Base-by-base conservation (phyloP, 768 basidiomycete species). In the Crepidotus variabilis region DNA sequence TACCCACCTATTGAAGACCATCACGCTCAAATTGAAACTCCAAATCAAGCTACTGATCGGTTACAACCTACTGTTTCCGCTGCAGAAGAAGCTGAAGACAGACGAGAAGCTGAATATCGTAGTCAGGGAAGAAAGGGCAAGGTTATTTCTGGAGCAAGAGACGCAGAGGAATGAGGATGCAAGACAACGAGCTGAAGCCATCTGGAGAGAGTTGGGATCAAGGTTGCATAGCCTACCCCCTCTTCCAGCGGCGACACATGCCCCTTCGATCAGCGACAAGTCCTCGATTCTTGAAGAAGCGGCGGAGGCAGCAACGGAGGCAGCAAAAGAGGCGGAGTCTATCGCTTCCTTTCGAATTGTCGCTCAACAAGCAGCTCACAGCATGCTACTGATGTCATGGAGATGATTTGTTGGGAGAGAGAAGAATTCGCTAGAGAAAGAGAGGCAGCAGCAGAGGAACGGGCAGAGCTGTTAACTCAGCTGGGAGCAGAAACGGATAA, bases 91-190 rank as follows among this genome's bases (percentile, higher is more conserved):
- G 81, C 80, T 0, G 90, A 92, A 63, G 78, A 82, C 22, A 74
- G 73, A 47, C 81, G 90, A 9, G 89, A 92, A 55, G 68, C 67
- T 7, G 82, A 85, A 28, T 91, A 89, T 70, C 78, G 81, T 16
- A 71, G 71, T 1, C 79, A 81, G 57, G 90, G 83, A 86, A 1
- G 57, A 60, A 18, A 47, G 60, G 49, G 33, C 88, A 18, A 79
- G 72, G 8, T 67, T 84, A 1, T 90, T 90, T 67, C 63, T 76
- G 28, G 83, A 86, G 1, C 74, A 73, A 39, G 85, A 92, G 63
- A 77, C 71, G 2, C 76, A 81, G 45, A 75, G 90, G 36, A 81
- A 82, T 20, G 68, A 75, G 21, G 87, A 89, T 63, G 72, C 83
- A 10, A 70, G 72, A 53, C 76, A 81, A 47, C 76, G 78, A 4